A percentile compares a stretch with the other conserved stretches of the same genome.
Conservation (phyloP, 2,329 filamentous ascomycete species). For the Apiospora pterosperma region DNA sequence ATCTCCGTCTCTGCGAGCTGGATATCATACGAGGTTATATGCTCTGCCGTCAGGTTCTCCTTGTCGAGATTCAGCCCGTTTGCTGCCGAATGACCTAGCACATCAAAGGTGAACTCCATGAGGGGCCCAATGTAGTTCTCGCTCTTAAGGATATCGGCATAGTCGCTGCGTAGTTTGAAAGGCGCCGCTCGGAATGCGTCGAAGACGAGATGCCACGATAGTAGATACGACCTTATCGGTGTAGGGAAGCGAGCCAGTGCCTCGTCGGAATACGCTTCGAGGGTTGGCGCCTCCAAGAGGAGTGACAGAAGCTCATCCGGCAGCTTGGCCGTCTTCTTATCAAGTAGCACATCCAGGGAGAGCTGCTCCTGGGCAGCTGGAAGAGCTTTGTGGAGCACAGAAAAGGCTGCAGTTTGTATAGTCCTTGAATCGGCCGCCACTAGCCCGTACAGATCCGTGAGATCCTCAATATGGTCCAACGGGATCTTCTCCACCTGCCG, state of each 20-base stretch:
- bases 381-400: slow-evolving; percentile 75
- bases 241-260: slow-evolving; percentile 67
- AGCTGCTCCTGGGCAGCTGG: slow-evolving; percentile 76
- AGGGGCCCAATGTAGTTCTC: slow-evolving; percentile 66
- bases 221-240: slow-evolving; percentile 71
- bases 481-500: slow-evolving; percentile 65
- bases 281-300: slow-evolving; percentile 71
- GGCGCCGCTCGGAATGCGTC: slow-evolving; percentile 78
- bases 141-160: slow-evolving; percentile 74
- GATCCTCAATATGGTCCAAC: slow-evolving; percentile 57
- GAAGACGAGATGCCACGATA: slow-evolving; percentile 88
- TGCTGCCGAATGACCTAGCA: slow-evolving; percentile 74
- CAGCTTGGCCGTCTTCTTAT: slow-evolving; percentile 67
- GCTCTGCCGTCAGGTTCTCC: slow-evolving; percentile 53
- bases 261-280: slow-evolving; percentile 64
- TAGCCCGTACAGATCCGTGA: slow-evolving; percentile 69
- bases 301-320: slow-evolving; percentile 84
- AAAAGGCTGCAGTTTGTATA: slow-evolving; percentile 78
- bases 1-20: slow-evolving; percentile 52
- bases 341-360: slow-evolving; percentile 71
- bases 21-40: slow-evolving; percentile 55
- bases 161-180: slow-evolving; percentile 78
- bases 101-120: slow-evolving; percentile 77
- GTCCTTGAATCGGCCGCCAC: slow-evolving; percentile 71
- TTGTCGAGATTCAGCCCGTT: slow-evolving; percentile 72